These are phyloP conservation scores for Phytopythium mirpurense DNA, from an alignment of 352 stramenopile species.

Conservation along the genomic window DNA sequence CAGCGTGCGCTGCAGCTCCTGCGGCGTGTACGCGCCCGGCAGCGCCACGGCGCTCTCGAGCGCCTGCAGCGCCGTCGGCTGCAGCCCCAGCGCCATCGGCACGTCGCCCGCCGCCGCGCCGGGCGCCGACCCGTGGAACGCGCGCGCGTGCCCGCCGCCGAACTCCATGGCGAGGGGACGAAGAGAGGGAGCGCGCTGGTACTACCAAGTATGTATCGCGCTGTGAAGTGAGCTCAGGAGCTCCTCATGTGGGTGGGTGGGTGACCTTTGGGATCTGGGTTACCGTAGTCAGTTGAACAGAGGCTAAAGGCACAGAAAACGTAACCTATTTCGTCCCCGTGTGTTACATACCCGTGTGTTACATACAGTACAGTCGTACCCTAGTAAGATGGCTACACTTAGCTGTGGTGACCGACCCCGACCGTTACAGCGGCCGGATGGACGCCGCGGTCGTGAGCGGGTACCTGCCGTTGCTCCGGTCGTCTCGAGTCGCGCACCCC, in stretches of 20 bases:
- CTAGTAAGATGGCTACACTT: not conserved
- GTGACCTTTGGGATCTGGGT: no score
- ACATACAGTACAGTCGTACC: no score
- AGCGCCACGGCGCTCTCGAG: conserved; percentile 65
- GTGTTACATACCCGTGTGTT: no score
- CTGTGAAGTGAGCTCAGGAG: not conserved
- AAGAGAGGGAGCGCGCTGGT: no score
- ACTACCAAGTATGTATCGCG: not conserved
- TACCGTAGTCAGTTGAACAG: no score
- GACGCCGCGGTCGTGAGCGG: conserved; percentile 12
- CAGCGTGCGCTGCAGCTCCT: conserved; percentile 55
- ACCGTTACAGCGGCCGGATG: conserved; percentile 4
- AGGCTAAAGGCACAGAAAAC: no score
- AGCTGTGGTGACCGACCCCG: not conserved
- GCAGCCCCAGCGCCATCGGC: conserved; percentile 13
- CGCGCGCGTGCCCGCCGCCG: conserved; percentile 15
- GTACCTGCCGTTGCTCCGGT: conserved; percentile 9
- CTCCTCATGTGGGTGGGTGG: no score
- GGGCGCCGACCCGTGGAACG: conserved; percentile 7
- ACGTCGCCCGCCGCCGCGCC: conserved; percentile 27
- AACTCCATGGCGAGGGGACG: conserved; percentile 11
- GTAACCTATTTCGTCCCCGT: no score
- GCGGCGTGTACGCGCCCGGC: conserved; percentile 41
- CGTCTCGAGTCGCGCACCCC: conserved; percentile 7
- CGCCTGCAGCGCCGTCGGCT: conserved; percentile 55